phyloP scores from a whole-genome alignment of 768 basidiomycete species.

The Mycena vulgaris region DNA sequence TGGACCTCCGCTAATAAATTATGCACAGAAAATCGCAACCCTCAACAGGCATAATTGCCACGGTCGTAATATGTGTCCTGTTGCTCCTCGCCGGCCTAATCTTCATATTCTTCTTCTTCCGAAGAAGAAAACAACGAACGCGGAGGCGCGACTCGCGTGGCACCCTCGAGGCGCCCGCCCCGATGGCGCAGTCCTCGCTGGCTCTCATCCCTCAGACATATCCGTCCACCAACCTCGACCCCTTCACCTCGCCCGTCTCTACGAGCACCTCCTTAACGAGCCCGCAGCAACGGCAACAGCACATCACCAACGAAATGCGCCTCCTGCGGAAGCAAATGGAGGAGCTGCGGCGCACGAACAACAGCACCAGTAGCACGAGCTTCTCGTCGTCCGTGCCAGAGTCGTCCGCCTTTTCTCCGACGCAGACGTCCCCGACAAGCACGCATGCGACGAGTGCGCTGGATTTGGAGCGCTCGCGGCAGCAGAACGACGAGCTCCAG shows the following conservation, averaged over 20 bases:
- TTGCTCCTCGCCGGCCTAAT: slow-evolving; percentile 9
- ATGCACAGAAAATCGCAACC: neutral
- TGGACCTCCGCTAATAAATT: neutral
- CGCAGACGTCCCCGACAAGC: neutral
- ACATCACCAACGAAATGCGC: slow-evolving; percentile 21
- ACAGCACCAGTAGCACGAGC: neutral
- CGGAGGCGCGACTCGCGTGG: neutral
- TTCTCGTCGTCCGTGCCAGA: neutral
- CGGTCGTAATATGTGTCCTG: slow-evolving; percentile 9
- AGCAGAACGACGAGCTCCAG: slow-evolving; percentile 17
- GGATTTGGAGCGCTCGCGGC: slow-evolving; percentile 17
- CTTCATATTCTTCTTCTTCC: slow-evolving; percentile 6
- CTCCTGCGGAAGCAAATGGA: slow-evolving; percentile 26
- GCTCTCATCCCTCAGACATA: neutral
- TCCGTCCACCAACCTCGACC: neutral
- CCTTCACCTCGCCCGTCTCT: neutral
- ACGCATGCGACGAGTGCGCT: neutral
- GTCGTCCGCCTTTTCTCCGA: neutral
- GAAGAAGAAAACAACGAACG: slow-evolving; percentile 5
- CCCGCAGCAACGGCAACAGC: slow-evolving; percentile 14
- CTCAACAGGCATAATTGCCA: slow-evolving; percentile 9
- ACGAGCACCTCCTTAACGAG: neutral
- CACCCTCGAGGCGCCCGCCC: neutral
- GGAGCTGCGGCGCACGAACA: slow-evolving; percentile 11
- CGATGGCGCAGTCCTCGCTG: neutral